Percentiles rank a stretch among this genome's conserved stretches.
Conservation (phyloP, 75 land plant species). For the Pinus taeda region DNA sequence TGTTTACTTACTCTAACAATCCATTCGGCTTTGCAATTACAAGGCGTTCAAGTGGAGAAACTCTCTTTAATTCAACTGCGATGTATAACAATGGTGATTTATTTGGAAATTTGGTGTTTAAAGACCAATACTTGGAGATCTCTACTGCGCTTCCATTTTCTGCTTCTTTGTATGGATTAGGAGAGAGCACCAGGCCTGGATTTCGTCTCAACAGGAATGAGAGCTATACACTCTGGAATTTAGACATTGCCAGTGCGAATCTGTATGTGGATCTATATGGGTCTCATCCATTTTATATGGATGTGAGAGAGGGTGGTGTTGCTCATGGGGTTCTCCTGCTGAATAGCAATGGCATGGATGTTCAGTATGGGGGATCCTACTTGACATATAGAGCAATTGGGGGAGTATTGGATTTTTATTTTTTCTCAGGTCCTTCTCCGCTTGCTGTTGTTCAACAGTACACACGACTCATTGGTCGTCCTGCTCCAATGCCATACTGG, state of each 20-base stretch:
- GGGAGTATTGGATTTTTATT: slow-evolving; percentile 79
- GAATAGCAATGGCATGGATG: slow-evolving; percentile 93
- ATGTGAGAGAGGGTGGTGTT: slow-evolving; percentile 55
- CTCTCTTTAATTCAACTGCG: slow-evolving; percentile 57
- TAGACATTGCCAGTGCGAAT: slow-evolving; percentile 18
- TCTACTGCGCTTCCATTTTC: slow-evolving; percentile 48
- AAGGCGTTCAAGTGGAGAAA: slow-evolving; percentile 41
- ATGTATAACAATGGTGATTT: not conserved
- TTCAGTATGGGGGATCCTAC: slow-evolving; percentile 45
- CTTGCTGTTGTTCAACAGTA: slow-evolving; percentile 64
- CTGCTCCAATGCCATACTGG: slow-evolving; percentile 93
- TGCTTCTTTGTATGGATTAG: slow-evolving; percentile 35
- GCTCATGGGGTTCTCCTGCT: slow-evolving; percentile 78
- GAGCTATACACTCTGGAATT: slow-evolving; percentile 36
- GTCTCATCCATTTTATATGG: slow-evolving; percentile 59
- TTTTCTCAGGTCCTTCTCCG: slow-evolving; percentile 82
- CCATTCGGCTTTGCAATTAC: slow-evolving; percentile 64
- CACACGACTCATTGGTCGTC: slow-evolving; percentile 79
- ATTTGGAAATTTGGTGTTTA: slow-evolving; percentile 53
- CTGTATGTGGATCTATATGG: slow-evolving; percentile 31
- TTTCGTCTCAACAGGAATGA: slow-evolving; percentile 15
- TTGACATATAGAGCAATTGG: slow-evolving; percentile 77
- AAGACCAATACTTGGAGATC: slow-evolving; percentile 76
- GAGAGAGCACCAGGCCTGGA: slow-evolving; percentile 33
- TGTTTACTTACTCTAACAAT: slow-evolving; percentile 38